phyloP scores from a whole-genome alignment of 192 early-diverging fungal genomes.

The Umbelopsis isabellina region DNA sequence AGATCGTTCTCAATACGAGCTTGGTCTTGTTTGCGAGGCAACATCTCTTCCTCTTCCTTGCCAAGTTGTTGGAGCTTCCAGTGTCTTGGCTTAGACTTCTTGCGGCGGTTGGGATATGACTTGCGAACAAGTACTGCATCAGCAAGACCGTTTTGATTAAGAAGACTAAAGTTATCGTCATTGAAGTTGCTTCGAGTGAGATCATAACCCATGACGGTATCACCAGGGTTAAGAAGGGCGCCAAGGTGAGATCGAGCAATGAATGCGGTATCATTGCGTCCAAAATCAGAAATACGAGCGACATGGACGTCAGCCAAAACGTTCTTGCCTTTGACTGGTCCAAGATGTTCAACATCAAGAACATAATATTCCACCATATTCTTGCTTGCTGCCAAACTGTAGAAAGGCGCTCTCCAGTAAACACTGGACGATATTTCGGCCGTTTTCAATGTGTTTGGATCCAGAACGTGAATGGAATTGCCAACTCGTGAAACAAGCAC shows the following conservation, averaged over 20 bases:
- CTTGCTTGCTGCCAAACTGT: constrained; percentile 72
- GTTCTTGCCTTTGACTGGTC: constrained; percentile 73
- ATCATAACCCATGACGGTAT: constrained; percentile 92
- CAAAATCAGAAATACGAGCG: constrained; percentile 74
- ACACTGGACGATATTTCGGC: constrained; percentile 73
- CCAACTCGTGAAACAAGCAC: constrained; percentile 84
- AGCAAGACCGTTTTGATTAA: constrained; percentile 69
- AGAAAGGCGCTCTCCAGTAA: constrained; percentile 89
- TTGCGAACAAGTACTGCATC: constrained; percentile 95
- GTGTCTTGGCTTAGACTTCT: constrained; percentile 81
- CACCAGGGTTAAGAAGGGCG: constrained; percentile 87
- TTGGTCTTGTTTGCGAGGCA: constrained; percentile 75
- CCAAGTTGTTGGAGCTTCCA: constrained; percentile 90
- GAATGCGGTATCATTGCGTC: constrained; percentile 83
- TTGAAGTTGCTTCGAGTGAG: constrained; percentile 91
- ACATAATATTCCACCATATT: constrained; percentile 94
- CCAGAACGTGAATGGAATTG: constrained; percentile 85
- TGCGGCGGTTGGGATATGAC: constrained; percentile 84
- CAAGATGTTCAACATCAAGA: constrained; percentile 87
- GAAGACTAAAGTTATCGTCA: constrained; percentile 77
- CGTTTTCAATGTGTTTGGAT: constrained; percentile 80
- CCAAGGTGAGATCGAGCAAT: constrained; percentile 93
- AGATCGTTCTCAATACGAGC: constrained; percentile 85
- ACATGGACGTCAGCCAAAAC: constrained; percentile 90
- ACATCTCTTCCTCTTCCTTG: constrained; percentile 90